A percentile compares a stretch with the other conserved stretches of the same genome.
Conservation (phyloP, 2,329 filamentous ascomycete species). For the Sporothrix globosa region DNA sequence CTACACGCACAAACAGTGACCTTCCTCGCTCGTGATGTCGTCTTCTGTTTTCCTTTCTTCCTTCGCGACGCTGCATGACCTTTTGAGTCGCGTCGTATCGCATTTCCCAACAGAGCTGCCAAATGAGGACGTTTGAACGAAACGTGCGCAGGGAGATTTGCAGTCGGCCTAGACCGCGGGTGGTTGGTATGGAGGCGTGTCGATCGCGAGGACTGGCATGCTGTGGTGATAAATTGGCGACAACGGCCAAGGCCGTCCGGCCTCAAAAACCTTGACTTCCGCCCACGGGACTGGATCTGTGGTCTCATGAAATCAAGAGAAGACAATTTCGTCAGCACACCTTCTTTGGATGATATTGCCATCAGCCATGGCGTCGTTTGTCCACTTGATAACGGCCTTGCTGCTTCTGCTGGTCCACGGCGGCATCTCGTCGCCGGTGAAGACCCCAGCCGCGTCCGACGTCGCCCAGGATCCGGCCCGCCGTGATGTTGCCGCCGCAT, state of each 20-base stretch:
- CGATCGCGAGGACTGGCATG: conserved; percentile 8
- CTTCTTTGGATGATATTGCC: not conserved
- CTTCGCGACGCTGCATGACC: not conserved
- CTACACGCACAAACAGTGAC: no score
- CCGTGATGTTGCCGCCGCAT: not conserved
- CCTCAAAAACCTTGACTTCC: not conserved
- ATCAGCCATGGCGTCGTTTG: not conserved
- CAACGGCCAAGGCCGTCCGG: not conserved
- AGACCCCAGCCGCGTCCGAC: not conserved
- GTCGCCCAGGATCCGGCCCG: no score
- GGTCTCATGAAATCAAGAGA: no score
- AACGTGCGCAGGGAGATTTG: not conserved
- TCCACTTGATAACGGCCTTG: not conserved
- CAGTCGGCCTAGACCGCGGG: not conserved
- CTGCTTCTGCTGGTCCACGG: not conserved
- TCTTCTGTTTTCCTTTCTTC: not conserved
- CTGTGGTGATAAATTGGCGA: not conserved
- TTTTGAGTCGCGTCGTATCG: not conserved
- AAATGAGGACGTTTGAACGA: not conserved
- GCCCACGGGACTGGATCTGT: no score
- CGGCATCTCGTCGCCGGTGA: not conserved
- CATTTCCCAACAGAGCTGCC: not conserved
- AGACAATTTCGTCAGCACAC: no score
- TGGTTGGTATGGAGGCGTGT: conserved; percentile 3
- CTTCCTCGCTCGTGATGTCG: no score